phyloP scores from a whole-genome alignment of 2,329 filamentous ascomycete genomes.

The Niveomyces coronatus region DNA sequence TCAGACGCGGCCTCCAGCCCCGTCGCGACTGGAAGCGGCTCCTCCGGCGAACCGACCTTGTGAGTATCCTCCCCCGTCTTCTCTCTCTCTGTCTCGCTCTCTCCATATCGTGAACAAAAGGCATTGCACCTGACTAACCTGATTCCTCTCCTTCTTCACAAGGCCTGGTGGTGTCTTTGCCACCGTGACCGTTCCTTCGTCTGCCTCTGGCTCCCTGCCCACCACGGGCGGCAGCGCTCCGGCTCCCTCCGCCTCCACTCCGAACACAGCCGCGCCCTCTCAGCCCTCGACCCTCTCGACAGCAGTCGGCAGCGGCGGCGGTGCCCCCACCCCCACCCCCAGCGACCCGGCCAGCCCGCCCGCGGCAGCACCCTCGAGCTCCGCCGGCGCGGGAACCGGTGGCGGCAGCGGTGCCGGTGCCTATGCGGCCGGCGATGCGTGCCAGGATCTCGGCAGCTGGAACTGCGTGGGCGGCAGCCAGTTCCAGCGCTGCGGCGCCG shows the following conservation, averaged over 20 bases:
- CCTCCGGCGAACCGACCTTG: too few relatives aligned
- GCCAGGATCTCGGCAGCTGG: conserved; percentile 45
- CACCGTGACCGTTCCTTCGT: conserved; percentile 17
- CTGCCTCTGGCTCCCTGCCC: neutral
- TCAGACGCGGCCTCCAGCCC: too few relatives aligned
- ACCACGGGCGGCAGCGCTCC: too few relatives aligned
- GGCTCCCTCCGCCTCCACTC: too few relatives aligned
- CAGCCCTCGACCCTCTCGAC: too few relatives aligned
- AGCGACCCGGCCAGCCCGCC: conserved; percentile 16
- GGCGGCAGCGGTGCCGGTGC: conserved; percentile 13
- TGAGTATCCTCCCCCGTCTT: neutral
- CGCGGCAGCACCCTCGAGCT: conserved; percentile 16
- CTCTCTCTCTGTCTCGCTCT: conserved; percentile 17
- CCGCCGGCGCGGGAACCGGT: conserved; percentile 6
- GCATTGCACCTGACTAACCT: neutral
- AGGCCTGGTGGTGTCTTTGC: conserved; percentile 35
- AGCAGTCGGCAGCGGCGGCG: too few relatives aligned
- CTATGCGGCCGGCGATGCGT: conserved; percentile 30
- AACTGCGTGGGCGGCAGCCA: conserved; percentile 44
- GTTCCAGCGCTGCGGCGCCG: conserved; percentile 54
- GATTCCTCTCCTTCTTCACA: conserved; percentile 12
- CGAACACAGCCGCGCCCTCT: too few relatives aligned
- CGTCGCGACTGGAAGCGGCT: too few relatives aligned
- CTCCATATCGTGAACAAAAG: neutral
- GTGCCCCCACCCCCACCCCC: conserved; percentile 15